Base-by-base conservation (phyloP, 73 alveolate genomes). In the Tetrahymena borealis region DNA sequence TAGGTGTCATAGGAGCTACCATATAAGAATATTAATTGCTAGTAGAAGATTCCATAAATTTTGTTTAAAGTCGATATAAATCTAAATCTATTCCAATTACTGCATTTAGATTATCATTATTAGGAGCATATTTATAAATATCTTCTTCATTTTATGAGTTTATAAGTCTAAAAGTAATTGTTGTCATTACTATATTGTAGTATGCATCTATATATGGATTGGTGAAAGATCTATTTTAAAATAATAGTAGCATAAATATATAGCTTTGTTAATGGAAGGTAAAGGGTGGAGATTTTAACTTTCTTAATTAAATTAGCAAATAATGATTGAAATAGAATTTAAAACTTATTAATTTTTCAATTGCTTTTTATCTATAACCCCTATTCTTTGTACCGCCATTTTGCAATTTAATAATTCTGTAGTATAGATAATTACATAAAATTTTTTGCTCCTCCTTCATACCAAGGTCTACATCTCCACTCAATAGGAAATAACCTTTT, bases 391-490 rank as follows among this genome's bases (percentile, higher is more conserved):
- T n/a, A n/a, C n/a, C n/a, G n/a, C n/a, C n/a, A n/a, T n/a, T n/a
- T n/a, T n/a, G n/a, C n/a, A n/a, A n/a, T n/a, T n/a, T n/a, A n/a
- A n/a, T n/a, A n/a, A n/a, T n/a, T n/a, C n/a, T n/a, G n/a, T n/a
- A n/a, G n/a, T n/a, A n/a, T n/a, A n/a, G n/a, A n/a, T n/a, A 60
- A 10, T 60, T 60, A 60, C 85, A 60, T 18, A n/a, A 24, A 60
- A 60, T 60, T 60, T 0, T 60, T 2, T 7, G 85, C 85, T 20
- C 85, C 85, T 24, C 7, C 28, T 13, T 24, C 28, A 60, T 18
- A 60, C 85, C 85, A 60, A 20, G 85, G 85, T 60, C 85, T 60
- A n/a, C 85, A 60, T 60, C 85, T 60, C 85, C 85, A 60, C 31
- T 60, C 85, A 0, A 60, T 28, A 0, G 85, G 85, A 60, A 18